Base-by-base conservation (phyloP, 2,329 filamentous ascomycete species). In the Alternaria sp. region DNA sequence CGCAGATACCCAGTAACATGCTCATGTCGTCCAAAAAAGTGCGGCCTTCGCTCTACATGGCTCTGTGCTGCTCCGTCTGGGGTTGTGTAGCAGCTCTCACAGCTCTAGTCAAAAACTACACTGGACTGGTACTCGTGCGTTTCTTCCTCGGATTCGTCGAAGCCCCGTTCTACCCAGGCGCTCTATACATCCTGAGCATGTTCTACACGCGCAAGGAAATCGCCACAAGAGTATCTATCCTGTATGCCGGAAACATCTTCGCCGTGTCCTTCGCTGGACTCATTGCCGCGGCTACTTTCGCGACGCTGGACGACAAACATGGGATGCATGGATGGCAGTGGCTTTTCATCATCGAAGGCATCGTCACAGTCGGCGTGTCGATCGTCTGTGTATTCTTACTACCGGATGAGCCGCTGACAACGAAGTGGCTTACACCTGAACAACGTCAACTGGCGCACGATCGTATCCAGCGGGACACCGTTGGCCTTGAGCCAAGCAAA, bases 171-270 rank as follows among this genome's bases (percentile, higher is more conserved):
- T 82, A 89, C 40, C 88, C 88, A 0, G 88, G 88, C 43, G 86
- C 86, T 0, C 80, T 89, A 13, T 83, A 89, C 52, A 85, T 89
- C 47, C 80, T 90, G 40, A 87, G 85, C 0, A 86, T 88, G 65
- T 90, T 88, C 83, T 91, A 90, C 73, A 90, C 88, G 2, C 83
- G 87, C 52, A 84, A 85, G 46, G 78, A 81, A 50, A 67, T 79
- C 47, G 74, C 75, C 0, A 68, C 71, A 5, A 63, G 77, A 12
- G 72, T 75, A 25, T 70, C 78, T 2, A 69, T 78, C 17, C 61
- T 81, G 36, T 77, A 81, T 61, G 76, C 74, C 15, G 81, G 78
- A 2, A 79, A 77, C 43, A 73, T 78, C n/a, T 69, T 81, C 7
- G 78, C 80, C 2, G 76, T 73, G 9, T 74, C 69, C 12, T 81